Evolutionary conservation across 2,329 filamentous ascomycete species (phyloP), one percentile per base, ranked within the genome.

Genomic region (Epichloe glyceriae): DNA sequence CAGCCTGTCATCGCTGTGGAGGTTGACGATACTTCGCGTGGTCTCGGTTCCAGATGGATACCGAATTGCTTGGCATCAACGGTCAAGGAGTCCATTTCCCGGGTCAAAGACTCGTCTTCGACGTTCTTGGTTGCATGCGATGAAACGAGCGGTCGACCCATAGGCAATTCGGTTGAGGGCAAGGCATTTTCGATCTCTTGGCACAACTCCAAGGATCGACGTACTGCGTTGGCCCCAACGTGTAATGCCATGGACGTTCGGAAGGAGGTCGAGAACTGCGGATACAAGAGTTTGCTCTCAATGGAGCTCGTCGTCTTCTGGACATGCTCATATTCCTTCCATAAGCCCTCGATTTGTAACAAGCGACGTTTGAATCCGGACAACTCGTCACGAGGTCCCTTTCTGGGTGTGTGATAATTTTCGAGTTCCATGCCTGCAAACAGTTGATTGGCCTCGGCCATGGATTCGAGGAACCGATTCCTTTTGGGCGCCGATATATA

Each of bases 251-350:
- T 62, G 10, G 60, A 59, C 7, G 39, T 33, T n/a, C 65, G 61
- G n/a, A 65, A 64, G 5, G 53, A 43, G 1, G 46, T 41, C n/a
- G 57, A 50, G 33, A 67, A 59, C 7, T 63, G 56, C 6, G 58
- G 50, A n/a, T 66, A 58, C 1, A 69, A 54, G 14, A 69, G 55
- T 51, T 65, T 66, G 52, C 62, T 66, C 52, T 69, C 64, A 8
- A 69, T 65, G 2, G 63, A 64, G 7, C 46, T 49, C 4, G 58
- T 62, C 3, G 59, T 60, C 38, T 59, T 65, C 40, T 57, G 50
- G 30, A 67, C 60, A 22, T 54, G 51, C 3, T 56, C 58, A 43
- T 60, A 59, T 49, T 69, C 66, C 42, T 63, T 67, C 57, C 54
- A 60, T 14, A 68, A 34, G 45, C 64, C 63, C 54, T 68, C 66